phyloP scores from a whole-genome alignment of 2,329 filamentous ascomycete species.

The Colletotrichum camelliae region DNA sequence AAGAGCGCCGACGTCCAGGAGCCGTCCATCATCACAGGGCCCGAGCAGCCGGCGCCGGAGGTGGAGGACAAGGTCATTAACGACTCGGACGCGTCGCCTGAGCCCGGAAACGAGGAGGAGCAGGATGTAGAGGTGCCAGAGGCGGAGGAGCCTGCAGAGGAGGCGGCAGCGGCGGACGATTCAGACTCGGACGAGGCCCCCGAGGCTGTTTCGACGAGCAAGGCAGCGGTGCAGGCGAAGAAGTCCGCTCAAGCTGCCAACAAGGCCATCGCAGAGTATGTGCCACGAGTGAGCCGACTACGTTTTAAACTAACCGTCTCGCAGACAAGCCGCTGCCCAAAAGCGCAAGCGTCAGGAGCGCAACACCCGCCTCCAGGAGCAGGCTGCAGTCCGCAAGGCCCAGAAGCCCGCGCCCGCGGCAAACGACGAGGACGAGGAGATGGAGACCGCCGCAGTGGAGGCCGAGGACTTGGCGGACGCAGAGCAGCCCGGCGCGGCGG shows the following conservation, averaged over 20 bases:
- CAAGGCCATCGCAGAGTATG: constrained; percentile 58
- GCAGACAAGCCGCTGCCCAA: constrained; percentile 53
- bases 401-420: constrained; percentile 1
- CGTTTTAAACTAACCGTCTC: neutral
- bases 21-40: constrained; percentile 15
- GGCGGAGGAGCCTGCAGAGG: constrained; percentile 34
- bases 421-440: neutral
- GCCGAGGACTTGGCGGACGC: constrained; percentile 23
- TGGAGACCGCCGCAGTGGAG: constrained; percentile 17
- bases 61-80: constrained; percentile 16
- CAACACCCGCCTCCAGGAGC: constrained; percentile 59
- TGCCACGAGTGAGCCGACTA: neutral
- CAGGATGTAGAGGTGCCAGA: constrained; percentile 3
- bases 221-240: constrained; percentile 51
- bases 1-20: neutral
- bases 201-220: constrained; percentile 61
- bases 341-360: constrained; percentile 63
- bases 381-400: constrained; percentile 56
- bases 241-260: constrained; percentile 51
- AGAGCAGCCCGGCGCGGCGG: constrained; percentile 27
- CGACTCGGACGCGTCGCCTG: constrained; percentile 13
- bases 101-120: neutral
- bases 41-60: constrained; percentile 20
- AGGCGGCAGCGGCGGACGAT: constrained; percentile 37
- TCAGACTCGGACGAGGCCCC: constrained; percentile 62